Evolutionary conservation across 495 filamentous ascomycete species (phyloP).

Genomic region (Geopyxis carbonaria): DNA sequence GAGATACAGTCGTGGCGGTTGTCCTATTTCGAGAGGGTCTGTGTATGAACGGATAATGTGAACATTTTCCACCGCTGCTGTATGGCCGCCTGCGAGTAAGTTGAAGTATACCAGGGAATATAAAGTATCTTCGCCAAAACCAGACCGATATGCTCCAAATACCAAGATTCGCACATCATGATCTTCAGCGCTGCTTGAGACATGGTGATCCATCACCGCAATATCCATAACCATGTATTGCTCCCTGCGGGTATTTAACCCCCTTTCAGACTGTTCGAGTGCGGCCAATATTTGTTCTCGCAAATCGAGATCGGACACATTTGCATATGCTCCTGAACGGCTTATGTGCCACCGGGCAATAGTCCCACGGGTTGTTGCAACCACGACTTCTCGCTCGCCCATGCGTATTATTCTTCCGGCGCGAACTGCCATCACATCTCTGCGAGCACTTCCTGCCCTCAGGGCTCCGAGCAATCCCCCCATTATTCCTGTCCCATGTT

Average conservation of each 20-base stretch:
- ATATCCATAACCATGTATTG: conserved; percentile 18
- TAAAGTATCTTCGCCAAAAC: conserved; percentile 7
- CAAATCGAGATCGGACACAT: conserved; percentile 27
- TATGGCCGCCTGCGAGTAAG: conserved; percentile 10
- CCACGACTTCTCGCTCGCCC: conserved; percentile 70
- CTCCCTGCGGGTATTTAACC: conserved; percentile 9
- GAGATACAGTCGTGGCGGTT: conserved; percentile 54
- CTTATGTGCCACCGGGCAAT: conserved; percentile 77
- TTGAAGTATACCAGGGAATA: conserved; percentile 28
- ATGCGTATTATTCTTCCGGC: conserved; percentile 49
- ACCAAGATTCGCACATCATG: conserved; percentile 16
- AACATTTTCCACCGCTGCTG: conserved; percentile 34
- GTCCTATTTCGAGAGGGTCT: conserved; percentile 28
- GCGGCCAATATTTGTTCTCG: conserved; percentile 26
- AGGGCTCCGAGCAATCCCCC: conserved; percentile 59
- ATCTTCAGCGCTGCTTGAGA: not conserved
- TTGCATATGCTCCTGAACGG: conserved; percentile 47
- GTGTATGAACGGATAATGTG: conserved; percentile 48
- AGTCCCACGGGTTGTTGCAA: conserved; percentile 53
- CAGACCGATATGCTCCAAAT: conserved; percentile 14
- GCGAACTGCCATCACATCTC: conserved; percentile 59
- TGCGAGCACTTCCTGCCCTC: conserved; percentile 44
- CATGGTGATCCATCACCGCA: not conserved
- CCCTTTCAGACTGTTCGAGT: conserved; percentile 22
- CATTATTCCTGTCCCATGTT: conserved; percentile 47